These are phyloP conservation scores for Suillus americanus DNA, from an alignment of 768 basidiomycete species.

Conservation along the genomic window DNA sequence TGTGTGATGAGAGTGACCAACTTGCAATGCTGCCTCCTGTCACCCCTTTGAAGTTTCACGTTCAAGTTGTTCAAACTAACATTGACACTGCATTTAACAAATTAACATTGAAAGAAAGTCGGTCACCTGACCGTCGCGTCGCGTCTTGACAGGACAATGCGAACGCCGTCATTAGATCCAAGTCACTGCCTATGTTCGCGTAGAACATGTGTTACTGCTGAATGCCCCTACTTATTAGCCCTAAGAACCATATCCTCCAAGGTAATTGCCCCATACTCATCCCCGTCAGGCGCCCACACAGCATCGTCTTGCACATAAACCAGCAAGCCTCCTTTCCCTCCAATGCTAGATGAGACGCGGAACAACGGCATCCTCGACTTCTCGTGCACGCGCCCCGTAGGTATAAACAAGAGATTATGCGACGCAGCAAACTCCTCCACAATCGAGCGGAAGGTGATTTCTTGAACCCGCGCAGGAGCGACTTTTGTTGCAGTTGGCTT, in stretches of 20 bases:
- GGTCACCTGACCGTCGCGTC: not conserved
- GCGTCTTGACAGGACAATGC: not conserved
- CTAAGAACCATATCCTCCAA: constrained; percentile 87
- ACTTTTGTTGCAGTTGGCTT: constrained; percentile 34
- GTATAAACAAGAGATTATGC: constrained; percentile 88
- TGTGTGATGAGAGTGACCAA: not conserved
- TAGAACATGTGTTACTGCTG: not conserved
- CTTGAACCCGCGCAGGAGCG: constrained; percentile 56
- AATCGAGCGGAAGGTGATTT: constrained; percentile 90
- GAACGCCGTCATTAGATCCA: not conserved
- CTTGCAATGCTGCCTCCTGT: not conserved
- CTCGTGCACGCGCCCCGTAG: constrained; percentile 82
- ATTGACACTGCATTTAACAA: not conserved
- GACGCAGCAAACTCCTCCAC: constrained; percentile 88
- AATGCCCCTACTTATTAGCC: constrained; percentile 37
- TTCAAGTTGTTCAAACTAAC: not conserved
- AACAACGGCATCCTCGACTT: constrained; percentile 87
- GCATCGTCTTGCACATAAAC: constrained; percentile 94
- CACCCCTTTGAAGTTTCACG: not conserved
- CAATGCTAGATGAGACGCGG: constrained; percentile 72
- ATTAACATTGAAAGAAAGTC: not conserved
- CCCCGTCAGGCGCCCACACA: constrained; percentile 78
- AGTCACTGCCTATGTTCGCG: not conserved
- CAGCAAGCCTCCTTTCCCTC: constrained; percentile 84
- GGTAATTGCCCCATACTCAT: constrained; percentile 72